Base-by-base conservation (phyloP, 2,329 filamentous ascomycete species). In the Fusarium vanettenii region DNA sequence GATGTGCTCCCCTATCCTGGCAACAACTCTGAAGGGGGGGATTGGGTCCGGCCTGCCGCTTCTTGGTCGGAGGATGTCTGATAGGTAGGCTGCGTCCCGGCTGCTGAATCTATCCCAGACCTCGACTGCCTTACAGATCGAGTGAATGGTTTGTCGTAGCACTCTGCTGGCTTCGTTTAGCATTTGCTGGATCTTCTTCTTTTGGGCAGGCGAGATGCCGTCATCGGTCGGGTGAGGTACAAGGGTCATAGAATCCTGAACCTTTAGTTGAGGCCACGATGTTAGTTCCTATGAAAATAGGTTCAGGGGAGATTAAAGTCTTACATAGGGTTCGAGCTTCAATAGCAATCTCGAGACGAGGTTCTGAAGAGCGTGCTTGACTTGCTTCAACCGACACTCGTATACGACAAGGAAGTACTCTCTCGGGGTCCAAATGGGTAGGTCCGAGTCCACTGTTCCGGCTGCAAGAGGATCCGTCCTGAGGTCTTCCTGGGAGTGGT, bases 391-490 rank as follows among this genome's bases (percentile, higher is more conserved):
- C 1, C 61, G 66, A 5, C 39, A 66, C 20, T 66, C 66, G 5
- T 66, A 68, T 1, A 66, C 52, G 0, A 66, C 41, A 0, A 68
- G 39, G 9, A 68, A 68, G 9, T 68, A 66, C 25, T 68, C 66
- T 5, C 41, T 68, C 1, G 66, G 61, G 0, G 31, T 59, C 66
- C 66, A 68, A 0, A 52, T 60, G 0, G 66, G 66, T 0, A 68
- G 5, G 1, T 68, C 57, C 1, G 61, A 27, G 50, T 68, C 61
- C 2, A 41, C 20, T 0, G 43, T 13, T 0, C 52, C 61, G 14
- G 61, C 66, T 14, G 66, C 45, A 0, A 68, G 1, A 0, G 66
- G 52, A 8, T 68, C 61, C 14, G 25, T 31, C 1, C 33, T 50
- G 3, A 66, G 5, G 2, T 22, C 39, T 27, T 39, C 33, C 4